Conservation (phyloP, 441 rosid species). For the Pelargonium myrrhifolium region DNA sequence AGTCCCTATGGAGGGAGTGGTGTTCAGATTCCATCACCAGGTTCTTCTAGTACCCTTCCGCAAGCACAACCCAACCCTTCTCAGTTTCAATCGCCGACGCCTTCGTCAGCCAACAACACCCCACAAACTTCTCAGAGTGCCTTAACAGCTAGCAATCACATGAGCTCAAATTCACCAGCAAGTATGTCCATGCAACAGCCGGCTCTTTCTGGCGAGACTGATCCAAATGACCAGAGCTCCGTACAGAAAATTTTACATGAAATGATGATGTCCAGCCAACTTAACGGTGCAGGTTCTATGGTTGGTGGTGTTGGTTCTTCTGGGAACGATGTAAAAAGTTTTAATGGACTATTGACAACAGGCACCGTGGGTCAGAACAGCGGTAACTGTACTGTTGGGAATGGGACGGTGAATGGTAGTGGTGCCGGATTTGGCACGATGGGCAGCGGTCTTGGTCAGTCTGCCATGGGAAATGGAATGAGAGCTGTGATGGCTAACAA, state of each 20-base stretch:
- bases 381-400: constrained; percentile 45
- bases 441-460: background rate
- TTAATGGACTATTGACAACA: constrained; percentile 42
- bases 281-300: constrained; percentile 49
- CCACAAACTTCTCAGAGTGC: constrained; percentile 48
- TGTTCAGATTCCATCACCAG: constrained; percentile 72
- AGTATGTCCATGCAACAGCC: constrained; percentile 50
- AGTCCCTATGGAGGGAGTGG: constrained; percentile 78
- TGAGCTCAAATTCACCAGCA: constrained; percentile 56
- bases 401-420: constrained; percentile 38
- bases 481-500: constrained; percentile 54
- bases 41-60: constrained; percentile 57
- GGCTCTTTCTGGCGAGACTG: constrained; percentile 52
- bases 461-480: constrained; percentile 29
- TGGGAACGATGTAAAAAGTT: constrained; percentile 53
- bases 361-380: constrained; percentile 37
- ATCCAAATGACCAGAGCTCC: constrained; percentile 58
- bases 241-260: constrained; percentile 81
- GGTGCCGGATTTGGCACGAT: constrained; percentile 24
- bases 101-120: constrained; percentile 56
- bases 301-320: constrained; percentile 43
- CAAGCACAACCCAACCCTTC: constrained; percentile 56
- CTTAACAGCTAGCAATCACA: constrained; percentile 45
- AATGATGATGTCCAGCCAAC: constrained; percentile 65
- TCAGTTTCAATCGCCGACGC: constrained; percentile 76